Percentiles rank a stretch among this genome's conserved stretches.
Conservation (phyloP, 768 basidiomycete species). For the Tulasnella sp. region DNA sequence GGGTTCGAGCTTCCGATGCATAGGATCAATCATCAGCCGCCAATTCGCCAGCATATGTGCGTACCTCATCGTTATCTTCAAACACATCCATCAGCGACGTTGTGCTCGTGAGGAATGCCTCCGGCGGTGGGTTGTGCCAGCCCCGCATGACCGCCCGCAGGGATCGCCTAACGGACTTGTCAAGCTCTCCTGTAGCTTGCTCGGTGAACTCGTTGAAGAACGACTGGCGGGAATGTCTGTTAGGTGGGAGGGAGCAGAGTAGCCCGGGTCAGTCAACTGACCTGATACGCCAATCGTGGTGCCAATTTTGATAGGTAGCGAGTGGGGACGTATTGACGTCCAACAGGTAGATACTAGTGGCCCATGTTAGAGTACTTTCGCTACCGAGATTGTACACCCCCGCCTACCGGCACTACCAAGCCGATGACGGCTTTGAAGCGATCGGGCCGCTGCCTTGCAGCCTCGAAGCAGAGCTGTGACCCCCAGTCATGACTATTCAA, state of each 20-base stretch:
- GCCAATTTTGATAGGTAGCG: constrained; percentile 43
- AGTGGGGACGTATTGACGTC: constrained; percentile 49
- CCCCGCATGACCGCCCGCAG: constrained; percentile 56
- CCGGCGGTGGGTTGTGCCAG: constrained; percentile 54
- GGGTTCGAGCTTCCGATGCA: constrained; percentile 49
- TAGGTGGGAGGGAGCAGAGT: background rate
- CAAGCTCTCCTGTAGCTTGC: constrained; percentile 52
- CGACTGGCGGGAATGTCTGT: constrained; percentile 32
- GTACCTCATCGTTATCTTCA: constrained; percentile 1
- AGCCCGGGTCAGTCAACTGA: background rate
- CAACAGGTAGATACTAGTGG: constrained; percentile 57
- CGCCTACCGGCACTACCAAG: constrained; percentile 55
- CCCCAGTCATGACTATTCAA: constrained; percentile 70
- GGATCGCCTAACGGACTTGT: constrained; percentile 54
- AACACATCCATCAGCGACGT: constrained; percentile 54
- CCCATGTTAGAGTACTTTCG: background rate
- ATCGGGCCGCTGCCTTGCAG: constrained; percentile 64
- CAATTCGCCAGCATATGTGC: background rate
- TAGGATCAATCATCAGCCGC: background rate
- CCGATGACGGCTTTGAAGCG: constrained; percentile 58
- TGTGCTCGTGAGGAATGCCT: constrained; percentile 49
- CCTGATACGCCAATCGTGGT: constrained; percentile 54
- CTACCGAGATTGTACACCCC: background rate
- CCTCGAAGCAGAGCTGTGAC: constrained; percentile 57
- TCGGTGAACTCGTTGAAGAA: constrained; percentile 55